Percentiles rank a stretch among this genome's conserved stretches.
phyloP scores from a whole-genome alignment of 495 filamentous ascomycete species.

The Xylaria telfairii region DNA sequence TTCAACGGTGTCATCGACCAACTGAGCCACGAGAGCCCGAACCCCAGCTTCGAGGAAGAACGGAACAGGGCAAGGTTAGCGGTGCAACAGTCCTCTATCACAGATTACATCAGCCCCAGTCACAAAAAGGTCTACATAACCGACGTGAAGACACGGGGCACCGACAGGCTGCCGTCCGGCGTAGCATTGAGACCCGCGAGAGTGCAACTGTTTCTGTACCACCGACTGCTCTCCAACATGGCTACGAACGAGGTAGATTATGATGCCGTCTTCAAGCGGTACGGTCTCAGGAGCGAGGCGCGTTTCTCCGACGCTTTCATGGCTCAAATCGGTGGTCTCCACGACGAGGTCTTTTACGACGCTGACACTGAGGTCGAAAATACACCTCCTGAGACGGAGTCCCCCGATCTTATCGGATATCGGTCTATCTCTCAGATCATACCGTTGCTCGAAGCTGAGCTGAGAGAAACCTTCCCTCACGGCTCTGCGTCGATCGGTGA shows the following conservation, averaged over 20 bases:
- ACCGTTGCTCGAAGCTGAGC: slow-evolving; percentile 49
- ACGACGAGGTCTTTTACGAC: slow-evolving; percentile 61
- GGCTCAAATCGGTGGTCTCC: slow-evolving; percentile 72
- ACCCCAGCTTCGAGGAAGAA: slow-evolving; percentile 68
- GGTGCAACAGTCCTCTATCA: slow-evolving; percentile 36
- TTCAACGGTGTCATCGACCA: slow-evolving; percentile 92
- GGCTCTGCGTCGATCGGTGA: slow-evolving; percentile 56
- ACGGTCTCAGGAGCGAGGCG: slow-evolving; percentile 66
- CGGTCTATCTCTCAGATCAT: slow-evolving; percentile 48
- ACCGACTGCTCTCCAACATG: slow-evolving; percentile 79
- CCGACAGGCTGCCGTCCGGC: slow-evolving; percentile 65
- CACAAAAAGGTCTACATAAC: slow-evolving; percentile 75
- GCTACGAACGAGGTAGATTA: slow-evolving; percentile 75
- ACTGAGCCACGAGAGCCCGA: slow-evolving; percentile 77
- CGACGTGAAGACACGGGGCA: slow-evolving; percentile 85
- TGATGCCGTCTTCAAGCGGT: slow-evolving; percentile 68
- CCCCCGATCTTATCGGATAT: slow-evolving; percentile 52
- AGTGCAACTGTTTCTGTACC: slow-evolving; percentile 91
- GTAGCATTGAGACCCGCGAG: slow-evolving; percentile 75
- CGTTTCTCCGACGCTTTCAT: slow-evolving; percentile 83
- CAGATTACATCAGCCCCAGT: slow-evolving; percentile 62
- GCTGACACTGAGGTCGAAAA: slow-evolving; percentile 33
- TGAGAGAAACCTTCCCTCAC: slow-evolving; percentile 62
- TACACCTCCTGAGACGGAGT: slow-evolving; percentile 14
- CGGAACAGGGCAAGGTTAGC: slow-evolving; percentile 40